A percentile compares a stretch with the other conserved stretches of the same genome.
Conservation (phyloP, 257 asterid genomes). For the Solanum pinnatisectum region DNA sequence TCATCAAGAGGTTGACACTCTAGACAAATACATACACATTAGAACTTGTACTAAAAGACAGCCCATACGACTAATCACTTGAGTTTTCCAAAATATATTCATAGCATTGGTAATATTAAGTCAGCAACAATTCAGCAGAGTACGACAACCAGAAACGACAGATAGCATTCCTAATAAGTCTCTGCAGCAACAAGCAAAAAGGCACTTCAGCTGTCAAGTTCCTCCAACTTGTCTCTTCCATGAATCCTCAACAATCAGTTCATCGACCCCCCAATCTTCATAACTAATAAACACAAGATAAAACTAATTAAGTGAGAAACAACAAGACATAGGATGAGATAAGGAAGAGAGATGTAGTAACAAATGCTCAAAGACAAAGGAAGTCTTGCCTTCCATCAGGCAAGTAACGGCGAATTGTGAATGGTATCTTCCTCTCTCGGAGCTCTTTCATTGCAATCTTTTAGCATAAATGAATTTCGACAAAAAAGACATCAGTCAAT, state of each 20-base stretch:
- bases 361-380: not conserved
- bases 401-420: slow-evolving; percentile 83
- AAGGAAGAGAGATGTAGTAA: too few species aligned
- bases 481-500: not conserved
- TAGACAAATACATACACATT: not conserved
- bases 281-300: slow-evolving; percentile 9
- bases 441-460: slow-evolving; percentile 95
- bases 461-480: slow-evolving; percentile 7
- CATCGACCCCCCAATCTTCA: slow-evolving; percentile 47
- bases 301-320: not conserved
- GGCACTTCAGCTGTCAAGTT: slow-evolving; percentile 6
- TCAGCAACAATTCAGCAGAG: not conserved
- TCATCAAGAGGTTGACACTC: not conserved
- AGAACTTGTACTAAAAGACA: not conserved
- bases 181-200: not conserved
- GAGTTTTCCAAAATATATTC: not conserved
- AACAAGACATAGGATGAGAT: not conserved
- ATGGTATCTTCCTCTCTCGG: slow-evolving; percentile 73
- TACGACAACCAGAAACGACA: not conserved
- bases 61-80: not conserved
- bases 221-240: slow-evolving; percentile 53
- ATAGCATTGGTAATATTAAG: not conserved
- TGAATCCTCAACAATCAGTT: slow-evolving; percentile 44
- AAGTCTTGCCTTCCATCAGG: slow-evolving; percentile 77
- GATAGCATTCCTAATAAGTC: not conserved